Evolutionary conservation across 768 basidiomycete species (phyloP).

Genomic region (Rhizopogon vesiculosus): DNA sequence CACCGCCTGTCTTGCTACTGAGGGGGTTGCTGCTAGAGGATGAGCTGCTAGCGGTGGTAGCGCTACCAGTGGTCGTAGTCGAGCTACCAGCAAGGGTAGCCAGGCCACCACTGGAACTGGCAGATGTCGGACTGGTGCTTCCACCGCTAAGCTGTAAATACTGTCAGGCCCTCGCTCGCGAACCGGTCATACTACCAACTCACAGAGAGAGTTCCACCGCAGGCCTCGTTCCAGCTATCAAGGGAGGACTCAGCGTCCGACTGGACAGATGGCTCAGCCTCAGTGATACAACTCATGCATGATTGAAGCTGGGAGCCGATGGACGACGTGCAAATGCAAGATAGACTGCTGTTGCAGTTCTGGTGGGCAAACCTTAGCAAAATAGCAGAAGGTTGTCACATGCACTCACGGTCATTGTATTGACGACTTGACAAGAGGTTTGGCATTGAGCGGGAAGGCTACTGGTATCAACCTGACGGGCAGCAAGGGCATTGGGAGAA

Average conservation of each 20-base stretch:
- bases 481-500: slow-evolving; percentile 9
- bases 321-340: slow-evolving; percentile 10
- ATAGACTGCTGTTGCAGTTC: slow-evolving; percentile 4
- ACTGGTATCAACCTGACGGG: slow-evolving; percentile 13
- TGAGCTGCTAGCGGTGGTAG: neutral
- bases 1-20: neutral
- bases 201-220: slow-evolving; percentile 15
- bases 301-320: slow-evolving; percentile 9
- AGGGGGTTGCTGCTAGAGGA: slow-evolving; percentile 1
- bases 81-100: neutral
- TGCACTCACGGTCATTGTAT: slow-evolving; percentile 13
- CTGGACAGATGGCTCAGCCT: neutral
- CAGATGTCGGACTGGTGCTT: slow-evolving; percentile 1
- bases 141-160: neutral
- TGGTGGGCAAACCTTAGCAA: neutral
- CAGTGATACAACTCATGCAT: slow-evolving; percentile 18
- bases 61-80: neutral
- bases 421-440: slow-evolving; percentile 14
- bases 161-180: neutral
- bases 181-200: neutral
- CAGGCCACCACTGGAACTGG: neutral
- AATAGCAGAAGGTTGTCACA: too few relatives aligned
- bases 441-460: slow-evolving; percentile 16
- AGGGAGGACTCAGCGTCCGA: slow-evolving; percentile 7
- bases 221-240: slow-evolving; percentile 11